phyloP scores from a whole-genome alignment of 2,329 filamentous ascomycete genomes.

The Blastomyces gilchristii region DNA sequence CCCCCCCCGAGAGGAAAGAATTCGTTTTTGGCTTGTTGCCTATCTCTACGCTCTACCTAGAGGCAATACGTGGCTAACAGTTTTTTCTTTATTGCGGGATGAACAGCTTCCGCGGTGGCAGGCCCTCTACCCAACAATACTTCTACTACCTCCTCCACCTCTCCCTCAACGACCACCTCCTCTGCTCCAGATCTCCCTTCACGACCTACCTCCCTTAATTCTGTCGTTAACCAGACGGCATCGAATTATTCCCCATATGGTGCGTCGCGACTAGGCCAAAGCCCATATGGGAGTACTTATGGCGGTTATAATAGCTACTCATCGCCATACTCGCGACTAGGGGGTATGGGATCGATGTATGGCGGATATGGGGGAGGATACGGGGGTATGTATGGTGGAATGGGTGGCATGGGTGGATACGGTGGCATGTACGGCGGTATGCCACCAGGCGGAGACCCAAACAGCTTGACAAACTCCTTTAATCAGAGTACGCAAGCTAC shows the following conservation, averaged over 20 bases:
- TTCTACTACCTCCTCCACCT: slow-evolving; percentile 34
- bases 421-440: slow-evolving; percentile 41
- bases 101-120: not conserved
- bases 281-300: slow-evolving; percentile 41
- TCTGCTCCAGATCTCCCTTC: slow-evolving; percentile 63
- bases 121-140: slow-evolving; percentile 20
- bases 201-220: slow-evolving; percentile 65
- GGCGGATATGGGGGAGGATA: slow-evolving; percentile 34
- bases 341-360: slow-evolving; percentile 35
- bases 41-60: not conserved
- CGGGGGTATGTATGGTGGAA: slow-evolving; percentile 29
- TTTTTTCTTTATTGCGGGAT: not conserved
- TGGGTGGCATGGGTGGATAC: slow-evolving; percentile 27
- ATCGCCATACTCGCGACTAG: slow-evolving; percentile 46
- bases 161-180: slow-evolving; percentile 35
- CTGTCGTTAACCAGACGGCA: slow-evolving; percentile 78
- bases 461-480: slow-evolving; percentile 91
- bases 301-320: slow-evolving; percentile 45
- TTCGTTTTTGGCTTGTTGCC: not conserved
- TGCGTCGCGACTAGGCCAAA: slow-evolving; percentile 46
- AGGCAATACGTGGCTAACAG: slow-evolving; percentile 1
- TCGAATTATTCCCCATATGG: slow-evolving; percentile 64
- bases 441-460: slow-evolving; percentile 50
- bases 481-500: slow-evolving; percentile 91
- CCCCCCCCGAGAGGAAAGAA: not conserved